A percentile compares a stretch with the other conserved stretches of the same genome.
Evolutionary conservation across 495 filamentous ascomycete species (phyloP).

Genomic region (Neohortaea acidophila): DNA sequence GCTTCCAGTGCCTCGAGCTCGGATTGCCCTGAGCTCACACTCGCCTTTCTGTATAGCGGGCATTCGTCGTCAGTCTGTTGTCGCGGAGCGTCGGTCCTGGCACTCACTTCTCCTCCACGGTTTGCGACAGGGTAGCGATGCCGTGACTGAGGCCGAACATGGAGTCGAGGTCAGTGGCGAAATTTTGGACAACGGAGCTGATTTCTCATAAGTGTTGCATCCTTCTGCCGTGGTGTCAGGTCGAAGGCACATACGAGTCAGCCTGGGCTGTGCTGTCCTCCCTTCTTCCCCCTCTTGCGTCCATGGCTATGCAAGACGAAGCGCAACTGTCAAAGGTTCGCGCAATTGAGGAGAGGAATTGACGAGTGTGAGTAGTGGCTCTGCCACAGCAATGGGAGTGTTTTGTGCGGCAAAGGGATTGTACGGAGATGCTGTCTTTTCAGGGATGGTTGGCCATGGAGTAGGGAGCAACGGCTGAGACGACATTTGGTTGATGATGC

Average conservation of each 20-base stretch:
- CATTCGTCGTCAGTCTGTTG: slow-evolving; percentile 2
- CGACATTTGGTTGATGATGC: too few species aligned
- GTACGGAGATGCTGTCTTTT: too few species aligned
- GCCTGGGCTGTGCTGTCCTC: slow-evolving; percentile 35
- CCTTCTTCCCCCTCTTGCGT: background rate
- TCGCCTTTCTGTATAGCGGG: slow-evolving; percentile 42
- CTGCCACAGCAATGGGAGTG: too few species aligned
- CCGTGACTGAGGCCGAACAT: slow-evolving; percentile 56
- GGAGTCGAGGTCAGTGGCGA: slow-evolving; percentile 73
- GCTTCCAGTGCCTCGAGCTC: slow-evolving; percentile 79
- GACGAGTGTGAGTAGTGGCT: too few species aligned
- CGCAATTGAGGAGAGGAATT: too few species aligned
- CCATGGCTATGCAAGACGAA: background rate
- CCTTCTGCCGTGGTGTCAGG: slow-evolving; percentile 4
- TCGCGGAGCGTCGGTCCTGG: slow-evolving; percentile 8
- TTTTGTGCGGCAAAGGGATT: too few species aligned
- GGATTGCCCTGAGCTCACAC: slow-evolving; percentile 54
- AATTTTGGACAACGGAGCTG: slow-evolving; percentile 77
- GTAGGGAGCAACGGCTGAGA: too few species aligned
- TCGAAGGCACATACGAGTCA: slow-evolving; percentile 51
- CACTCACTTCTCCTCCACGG: slow-evolving; percentile 64
- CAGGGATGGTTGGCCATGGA: too few species aligned
- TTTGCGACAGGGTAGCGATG: slow-evolving; percentile 57
- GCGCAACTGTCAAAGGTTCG: background rate
- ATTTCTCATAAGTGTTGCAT: slow-evolving; percentile 10